Evolutionary conservation across 129 eudicot genomes (phyloP), one percentile per base, ranked within the genome.

Genomic region (Chrysanthemum makinoi): DNA sequence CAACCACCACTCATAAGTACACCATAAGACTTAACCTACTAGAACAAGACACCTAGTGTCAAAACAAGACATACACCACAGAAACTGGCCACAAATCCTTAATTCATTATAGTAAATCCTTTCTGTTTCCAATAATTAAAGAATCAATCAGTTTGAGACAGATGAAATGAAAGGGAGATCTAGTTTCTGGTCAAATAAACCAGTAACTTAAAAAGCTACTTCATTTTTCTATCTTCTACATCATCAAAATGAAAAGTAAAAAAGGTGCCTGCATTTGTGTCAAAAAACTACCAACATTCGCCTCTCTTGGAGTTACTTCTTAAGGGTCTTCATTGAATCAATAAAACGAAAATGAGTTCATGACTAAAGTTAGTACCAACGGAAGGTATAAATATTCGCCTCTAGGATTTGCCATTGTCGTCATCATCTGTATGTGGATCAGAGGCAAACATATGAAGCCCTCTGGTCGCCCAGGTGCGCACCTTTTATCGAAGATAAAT

Each of bases 401-500:
- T 12, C 77, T 60, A 69, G 63, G 66, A 24, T 9, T 35, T 20
- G 50, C 61, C 39, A 47, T 76, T 73, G 33, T 64, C 59, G 6
- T 55, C 11, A 63, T 50, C 74, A 13, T 69, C 62, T 11, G 44
- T 64, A 20, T 53, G 73, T 13, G 68, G 62, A 63, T 71, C 65
- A 5, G 43, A 19, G 3, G 75, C n/a, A 18, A 79, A 71, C 64
- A 90, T 61, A 39, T 70, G 55, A 9, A 90, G 77, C 47, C 95
- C 97, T 83, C 95, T 72, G 54, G 91, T 90, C 82, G 85, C 16
- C 85, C 89, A 13, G 91, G 97, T 11, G 89, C 91, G 49, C 97
- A 16, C 97, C 95, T 87, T 83, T 90, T 52, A 85, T 64, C 6
- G 70, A 79, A 72, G 83, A 81, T 58, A 87, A 65, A 77, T 90